Conservation (phyloP, 805 yeast genomes). For the Gaillardinia entomophila region DNA sequence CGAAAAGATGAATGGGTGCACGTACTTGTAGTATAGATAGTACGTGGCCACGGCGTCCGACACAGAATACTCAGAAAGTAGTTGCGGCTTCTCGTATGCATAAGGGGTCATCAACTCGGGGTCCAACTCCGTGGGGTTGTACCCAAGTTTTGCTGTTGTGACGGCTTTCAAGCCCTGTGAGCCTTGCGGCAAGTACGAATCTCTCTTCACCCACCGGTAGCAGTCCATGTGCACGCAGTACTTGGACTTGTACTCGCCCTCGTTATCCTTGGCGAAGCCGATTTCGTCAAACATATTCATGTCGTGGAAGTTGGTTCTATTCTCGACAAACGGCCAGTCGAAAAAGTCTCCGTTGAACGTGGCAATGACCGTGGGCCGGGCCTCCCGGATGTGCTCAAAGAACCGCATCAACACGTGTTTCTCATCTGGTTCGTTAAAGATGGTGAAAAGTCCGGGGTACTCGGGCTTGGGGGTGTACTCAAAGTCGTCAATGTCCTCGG, state of each 20-base stretch:
- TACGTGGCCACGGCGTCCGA: constrained; percentile 99
- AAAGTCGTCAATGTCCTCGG: constrained; percentile 92
- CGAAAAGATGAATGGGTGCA: constrained; percentile 94
- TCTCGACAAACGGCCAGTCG: constrained; percentile 98
- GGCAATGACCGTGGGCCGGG: constrained; percentile 91
- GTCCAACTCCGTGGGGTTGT: constrained; percentile 92
- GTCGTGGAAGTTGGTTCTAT: constrained; percentile 78
- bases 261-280: constrained; percentile 85
- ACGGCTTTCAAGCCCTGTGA: constrained; percentile 98
- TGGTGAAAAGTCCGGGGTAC: constrained; percentile 82
- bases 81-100: constrained; percentile 90
- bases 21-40: constrained; percentile 91
- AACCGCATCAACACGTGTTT: constrained; percentile 66
- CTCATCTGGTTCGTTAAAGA: constrained; percentile 88
- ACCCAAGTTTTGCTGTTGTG: constrained; percentile 90
- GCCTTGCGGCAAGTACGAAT: constrained; percentile 95
- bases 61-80: constrained; percentile 92
- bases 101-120: constrained; percentile 98
- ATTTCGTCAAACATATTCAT: constrained; percentile 86
- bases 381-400: constrained; percentile 86
- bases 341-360: constrained; percentile 98
- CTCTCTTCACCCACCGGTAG: constrained; percentile 96
- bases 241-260: constrained; percentile 88
- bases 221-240: constrained; percentile 98
- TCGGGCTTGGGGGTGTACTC: constrained; percentile 98